Conservation (phyloP, 2,329 filamentous ascomycete genomes). For the Aspergillus awamori region DNA sequence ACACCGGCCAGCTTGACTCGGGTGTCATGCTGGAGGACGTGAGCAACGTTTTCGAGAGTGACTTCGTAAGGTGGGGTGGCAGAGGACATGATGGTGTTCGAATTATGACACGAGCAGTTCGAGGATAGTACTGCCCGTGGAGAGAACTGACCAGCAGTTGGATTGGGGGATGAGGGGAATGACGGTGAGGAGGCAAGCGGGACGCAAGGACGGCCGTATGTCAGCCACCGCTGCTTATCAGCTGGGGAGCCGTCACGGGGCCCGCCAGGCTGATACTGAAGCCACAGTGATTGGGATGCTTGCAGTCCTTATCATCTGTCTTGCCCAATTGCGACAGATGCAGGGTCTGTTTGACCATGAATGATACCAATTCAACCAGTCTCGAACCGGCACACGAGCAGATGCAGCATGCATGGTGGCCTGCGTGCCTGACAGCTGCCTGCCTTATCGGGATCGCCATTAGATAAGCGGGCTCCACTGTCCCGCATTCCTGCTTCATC, state of each 20-base stretch:
- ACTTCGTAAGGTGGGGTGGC: constrained; percentile 19
- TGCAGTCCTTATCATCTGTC: background rate
- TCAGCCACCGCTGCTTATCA: background rate
- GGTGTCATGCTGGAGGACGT: constrained; percentile 69
- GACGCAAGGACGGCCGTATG: background rate
- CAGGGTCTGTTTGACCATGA: no score
- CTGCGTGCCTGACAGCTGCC: background rate
- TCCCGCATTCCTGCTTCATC: background rate
- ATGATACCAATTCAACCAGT: background rate
- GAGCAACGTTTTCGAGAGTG: constrained; percentile 66
- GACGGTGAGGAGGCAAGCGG: background rate
- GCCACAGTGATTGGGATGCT: background rate
- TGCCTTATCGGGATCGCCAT: background rate
- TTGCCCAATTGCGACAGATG: no score
- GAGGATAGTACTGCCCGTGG: background rate
- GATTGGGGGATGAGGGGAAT: background rate
- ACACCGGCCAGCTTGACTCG: constrained; percentile 86
- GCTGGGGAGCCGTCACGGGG: background rate
- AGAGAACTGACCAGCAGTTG: background rate
- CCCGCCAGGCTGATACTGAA: background rate
- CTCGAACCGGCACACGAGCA: background rate
- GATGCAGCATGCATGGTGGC: background rate
- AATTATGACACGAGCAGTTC: background rate
- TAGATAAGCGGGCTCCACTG: background rate
- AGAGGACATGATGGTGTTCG: background rate